These are phyloP conservation scores for Yueomyces sinensis DNA, from an alignment of 805 yeast genomes.

Conservation along the genomic window DNA sequence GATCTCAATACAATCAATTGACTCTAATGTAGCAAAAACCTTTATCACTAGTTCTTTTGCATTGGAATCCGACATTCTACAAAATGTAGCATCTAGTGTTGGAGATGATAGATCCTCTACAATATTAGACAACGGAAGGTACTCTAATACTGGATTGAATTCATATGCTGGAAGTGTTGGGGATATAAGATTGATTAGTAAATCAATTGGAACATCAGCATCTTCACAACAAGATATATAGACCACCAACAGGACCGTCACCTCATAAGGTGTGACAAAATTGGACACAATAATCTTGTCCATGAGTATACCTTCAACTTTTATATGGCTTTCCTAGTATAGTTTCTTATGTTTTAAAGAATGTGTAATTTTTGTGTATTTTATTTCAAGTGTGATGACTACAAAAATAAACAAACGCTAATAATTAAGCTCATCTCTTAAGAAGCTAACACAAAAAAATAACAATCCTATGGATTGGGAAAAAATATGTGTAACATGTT, in stretches of 20 bases:
- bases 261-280: conserved; percentile 16
- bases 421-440: no score
- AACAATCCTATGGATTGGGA: no score
- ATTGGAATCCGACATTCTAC: conserved; percentile 1
- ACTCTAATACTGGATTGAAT: conserved; percentile 10
- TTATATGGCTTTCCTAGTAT: no score
- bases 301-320: no score
- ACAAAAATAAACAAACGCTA: no score
- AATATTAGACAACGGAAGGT: conserved; percentile 1
- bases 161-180: conserved; percentile 10
- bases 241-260: conserved; percentile 11
- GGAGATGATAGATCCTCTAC: conserved; percentile 1
- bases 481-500: no score
- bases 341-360: no score
- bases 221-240: conserved; percentile 7
- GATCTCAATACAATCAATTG: conserved; percentile 3
- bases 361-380: no score
- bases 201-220: conserved; percentile 3
- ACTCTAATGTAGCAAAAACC: conserved; percentile 3
- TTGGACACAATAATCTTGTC: conserved; percentile 2
- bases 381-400: no score
- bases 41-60: conserved; percentile 1
- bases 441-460: no score
- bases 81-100: conserved; percentile 1
- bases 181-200: conserved; percentile 9